These are phyloP conservation scores for Alternaria brassicicola DNA, from an alignment of 2,329 filamentous ascomycete species.

Conservation along the genomic window DNA sequence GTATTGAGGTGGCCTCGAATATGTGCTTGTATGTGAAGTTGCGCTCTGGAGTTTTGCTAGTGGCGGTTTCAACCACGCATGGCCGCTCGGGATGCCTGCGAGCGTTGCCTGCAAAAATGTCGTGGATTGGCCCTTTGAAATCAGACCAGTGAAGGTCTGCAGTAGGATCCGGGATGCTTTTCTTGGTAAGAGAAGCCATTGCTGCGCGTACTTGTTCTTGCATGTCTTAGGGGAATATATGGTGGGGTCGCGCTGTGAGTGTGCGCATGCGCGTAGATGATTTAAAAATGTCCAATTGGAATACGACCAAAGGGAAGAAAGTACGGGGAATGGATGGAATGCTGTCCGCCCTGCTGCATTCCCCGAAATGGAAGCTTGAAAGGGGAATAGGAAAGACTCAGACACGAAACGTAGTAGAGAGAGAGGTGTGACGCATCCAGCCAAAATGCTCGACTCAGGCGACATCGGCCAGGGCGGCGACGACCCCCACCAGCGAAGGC, in stretches of 20 bases:
- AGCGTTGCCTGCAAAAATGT: slow-evolving; percentile 72
- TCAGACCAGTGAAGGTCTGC: slow-evolving; percentile 70
- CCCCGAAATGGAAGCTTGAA: background rate
- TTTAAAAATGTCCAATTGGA: slow-evolving; percentile 5
- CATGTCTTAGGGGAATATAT: slow-evolving; percentile 13
- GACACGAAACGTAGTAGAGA: slow-evolving; percentile 2
- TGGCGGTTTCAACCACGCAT: slow-evolving; percentile 71
- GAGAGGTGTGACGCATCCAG: slow-evolving; percentile 28
- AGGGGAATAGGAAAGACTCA: background rate
- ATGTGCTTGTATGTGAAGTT: slow-evolving; percentile 86
- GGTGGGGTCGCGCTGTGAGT: slow-evolving; percentile 18
- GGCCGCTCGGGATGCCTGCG: slow-evolving; percentile 69
- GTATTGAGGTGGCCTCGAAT: slow-evolving; percentile 77
- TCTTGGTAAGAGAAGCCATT: slow-evolving; percentile 35
- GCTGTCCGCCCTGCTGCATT: background rate
- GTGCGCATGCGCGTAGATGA: slow-evolving; percentile 12
- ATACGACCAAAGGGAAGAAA: background rate
- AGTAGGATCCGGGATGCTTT: slow-evolving; percentile 67
- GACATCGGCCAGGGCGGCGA: slow-evolving; percentile 39
- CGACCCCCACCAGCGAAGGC: slow-evolving; percentile 26
- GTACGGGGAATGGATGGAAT: background rate
- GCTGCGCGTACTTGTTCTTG: slow-evolving; percentile 28
- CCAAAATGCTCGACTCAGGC: slow-evolving; percentile 31
- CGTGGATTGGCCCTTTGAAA: slow-evolving; percentile 71
- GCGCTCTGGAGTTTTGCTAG: slow-evolving; percentile 61